Evolutionary conservation across 2,329 filamentous ascomycete genomes (phyloP).

Genomic region (Fusarium hainanense): DNA sequence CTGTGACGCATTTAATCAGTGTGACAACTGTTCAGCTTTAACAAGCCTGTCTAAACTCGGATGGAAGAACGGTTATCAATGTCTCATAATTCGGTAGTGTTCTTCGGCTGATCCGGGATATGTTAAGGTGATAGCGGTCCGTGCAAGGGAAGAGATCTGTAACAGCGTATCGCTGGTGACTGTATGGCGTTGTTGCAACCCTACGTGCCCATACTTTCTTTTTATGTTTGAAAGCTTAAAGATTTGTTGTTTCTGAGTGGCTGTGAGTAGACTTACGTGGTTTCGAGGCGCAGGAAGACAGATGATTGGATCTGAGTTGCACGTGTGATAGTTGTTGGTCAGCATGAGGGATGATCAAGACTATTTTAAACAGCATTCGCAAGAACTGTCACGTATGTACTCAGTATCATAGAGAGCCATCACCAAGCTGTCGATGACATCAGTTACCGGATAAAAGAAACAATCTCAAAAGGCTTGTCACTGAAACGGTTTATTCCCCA

Average conservation of each 20-base stretch:
- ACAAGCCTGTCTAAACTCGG: background rate
- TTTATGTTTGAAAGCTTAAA: background rate
- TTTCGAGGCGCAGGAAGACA: conserved; percentile 32
- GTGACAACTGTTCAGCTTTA: background rate
- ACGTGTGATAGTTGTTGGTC: conserved; percentile 28
- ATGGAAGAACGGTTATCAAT: background rate
- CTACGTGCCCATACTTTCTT: background rate
- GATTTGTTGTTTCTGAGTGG: background rate
- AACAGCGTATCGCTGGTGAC: background rate
- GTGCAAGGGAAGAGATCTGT: conserved; percentile 1
- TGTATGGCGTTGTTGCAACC: background rate
- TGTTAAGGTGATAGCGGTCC: background rate
- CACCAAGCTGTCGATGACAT: background rate
- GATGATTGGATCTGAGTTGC: conserved; percentile 21
- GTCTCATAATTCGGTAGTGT: background rate
- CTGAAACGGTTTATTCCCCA: conserved; percentile 7
- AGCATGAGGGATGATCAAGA: background rate
- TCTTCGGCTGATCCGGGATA: conserved; percentile 9
- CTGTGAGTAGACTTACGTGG: conserved; percentile 27
- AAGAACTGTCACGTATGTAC: background rate
- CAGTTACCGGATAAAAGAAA: background rate
- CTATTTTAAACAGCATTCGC: background rate
- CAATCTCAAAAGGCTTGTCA: background rate
- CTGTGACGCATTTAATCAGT: background rate
- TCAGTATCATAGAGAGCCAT: no score